phyloP scores from a whole-genome alignment of 2,329 filamentous ascomycete genomes.

The Myriosclerotinia scirpicola region DNA sequence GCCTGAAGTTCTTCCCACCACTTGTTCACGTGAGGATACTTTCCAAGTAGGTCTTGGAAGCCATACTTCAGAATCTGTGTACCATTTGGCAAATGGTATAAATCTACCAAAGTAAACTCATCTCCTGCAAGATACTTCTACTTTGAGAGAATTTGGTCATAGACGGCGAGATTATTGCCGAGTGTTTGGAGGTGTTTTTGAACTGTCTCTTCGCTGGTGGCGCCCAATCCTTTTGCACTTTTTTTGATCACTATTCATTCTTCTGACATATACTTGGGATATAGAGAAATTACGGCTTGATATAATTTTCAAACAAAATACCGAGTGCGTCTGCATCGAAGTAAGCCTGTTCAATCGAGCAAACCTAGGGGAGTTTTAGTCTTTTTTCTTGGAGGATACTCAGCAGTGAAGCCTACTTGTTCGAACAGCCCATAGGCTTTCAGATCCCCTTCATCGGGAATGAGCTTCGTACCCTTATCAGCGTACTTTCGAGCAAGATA shows the following conservation, averaged over 20 bases:
- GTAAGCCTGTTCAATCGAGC: constrained; percentile 5
- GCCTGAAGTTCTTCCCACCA: constrained; percentile 22
- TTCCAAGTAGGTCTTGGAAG: constrained; percentile 10
- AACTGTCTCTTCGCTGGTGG: background rate
- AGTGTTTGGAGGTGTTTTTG: constrained; percentile 1
- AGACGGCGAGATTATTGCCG: constrained; percentile 25
- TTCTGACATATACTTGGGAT: background rate
- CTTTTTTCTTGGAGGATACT: no score
- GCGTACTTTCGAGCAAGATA: constrained; percentile 40
- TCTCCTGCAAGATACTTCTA: constrained; percentile 33
- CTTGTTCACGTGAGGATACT: constrained; percentile 21
- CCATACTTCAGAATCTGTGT: constrained; percentile 20
- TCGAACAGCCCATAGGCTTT: constrained; percentile 34
- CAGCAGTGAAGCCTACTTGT: constrained; percentile 5
- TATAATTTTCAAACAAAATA: constrained; percentile 4
- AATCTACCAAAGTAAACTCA: constrained; percentile 30
- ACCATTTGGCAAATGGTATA: constrained; percentile 30
- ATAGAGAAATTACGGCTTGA: background rate
- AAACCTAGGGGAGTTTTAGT: background rate
- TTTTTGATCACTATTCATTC: constrained; percentile 6
- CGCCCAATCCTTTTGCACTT: background rate
- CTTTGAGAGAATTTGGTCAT: constrained; percentile 30
- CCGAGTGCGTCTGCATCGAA: background rate
- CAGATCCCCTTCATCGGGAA: constrained; percentile 34
- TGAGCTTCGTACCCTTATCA: constrained; percentile 34